These are phyloP conservation scores for Pythium sukuiense DNA, from an alignment of 352 stramenopile genomes.

Conservation along the genomic window DNA sequence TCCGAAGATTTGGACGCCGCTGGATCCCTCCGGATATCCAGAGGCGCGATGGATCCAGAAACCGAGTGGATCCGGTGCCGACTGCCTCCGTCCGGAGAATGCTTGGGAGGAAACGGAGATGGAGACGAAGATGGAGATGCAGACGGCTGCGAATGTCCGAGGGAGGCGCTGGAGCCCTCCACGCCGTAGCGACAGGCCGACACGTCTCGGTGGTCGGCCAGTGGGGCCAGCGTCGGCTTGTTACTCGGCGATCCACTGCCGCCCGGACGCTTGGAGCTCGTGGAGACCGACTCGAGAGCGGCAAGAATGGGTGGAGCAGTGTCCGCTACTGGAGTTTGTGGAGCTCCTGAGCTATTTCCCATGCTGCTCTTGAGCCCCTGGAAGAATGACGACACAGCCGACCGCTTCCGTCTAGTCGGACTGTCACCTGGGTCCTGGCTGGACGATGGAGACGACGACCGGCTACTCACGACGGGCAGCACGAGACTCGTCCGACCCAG, in stretches of 20 bases:
- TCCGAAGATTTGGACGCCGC: background rate
- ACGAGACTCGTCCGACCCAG: background rate
- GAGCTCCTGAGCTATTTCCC: background rate
- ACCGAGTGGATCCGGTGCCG: conserved; percentile 1
- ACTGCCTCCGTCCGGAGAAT: background rate
- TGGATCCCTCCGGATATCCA: background rate
- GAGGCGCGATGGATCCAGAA: background rate
- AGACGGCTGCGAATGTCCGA: background rate
- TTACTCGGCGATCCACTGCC: background rate
- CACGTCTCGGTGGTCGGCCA: background rate
- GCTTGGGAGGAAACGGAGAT: background rate
- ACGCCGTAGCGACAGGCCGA: conserved; percentile 2
- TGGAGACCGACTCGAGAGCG: conserved; percentile 1
- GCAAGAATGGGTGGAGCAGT: background rate
- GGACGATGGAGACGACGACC: background rate
- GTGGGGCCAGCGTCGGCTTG: too few relatives aligned
- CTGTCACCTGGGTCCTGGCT: background rate
- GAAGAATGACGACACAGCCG: conserved; percentile 7
- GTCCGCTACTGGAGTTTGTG: background rate
- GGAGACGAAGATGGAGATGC: background rate
- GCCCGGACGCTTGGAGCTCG: background rate
- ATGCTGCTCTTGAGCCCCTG: conserved; percentile 9
- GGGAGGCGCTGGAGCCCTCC: background rate
- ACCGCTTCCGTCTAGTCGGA: conserved; percentile 6
- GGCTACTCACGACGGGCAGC: background rate